Evolutionary conservation across 2,329 filamentous ascomycete species (phyloP), one percentile per base, ranked within the genome.

Genomic region (Tolypocladium endophyticum): DNA sequence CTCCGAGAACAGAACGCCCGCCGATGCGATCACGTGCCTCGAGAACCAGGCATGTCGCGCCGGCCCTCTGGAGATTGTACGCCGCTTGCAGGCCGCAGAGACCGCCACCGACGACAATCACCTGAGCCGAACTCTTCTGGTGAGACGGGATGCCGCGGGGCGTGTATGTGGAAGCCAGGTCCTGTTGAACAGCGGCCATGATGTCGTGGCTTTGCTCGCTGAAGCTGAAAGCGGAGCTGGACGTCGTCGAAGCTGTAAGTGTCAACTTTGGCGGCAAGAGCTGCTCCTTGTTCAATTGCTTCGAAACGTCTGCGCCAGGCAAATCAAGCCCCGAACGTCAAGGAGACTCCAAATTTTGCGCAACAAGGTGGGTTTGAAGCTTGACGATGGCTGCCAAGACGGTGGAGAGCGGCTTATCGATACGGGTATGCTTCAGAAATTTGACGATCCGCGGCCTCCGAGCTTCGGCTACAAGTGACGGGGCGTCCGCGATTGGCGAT

Each of bases 11-110:
- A 47, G 12, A 18, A 28, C 35, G 2, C 3, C 56, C 56, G 20
- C 53, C 50, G 12, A 58, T 38, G 20, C 38, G 8, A 30, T 57
- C 39, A 3, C 61, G 20, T 20, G 58, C 58, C n/a, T 66, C 64
- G 30, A 70, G 60, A 18, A 70, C 63, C 7, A 68, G 57, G 59
- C 65, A 69, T 16, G 63, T 64, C 14, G 64, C 23, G 2, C 68
- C 68, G 30, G 64, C 59, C 47, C 64, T 59, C 50, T 69, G 66
- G 3, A 68, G 57, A 9, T 64, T 58, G 58, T 58, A 56, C 14
- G 68, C 66, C 14, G 67, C 63, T 30, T 67, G 62, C 30, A 70
- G 64, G 41, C 68, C 68, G 54, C 65, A 64, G 50, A 67, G 61
- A 41, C 66, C 61, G 39, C 61, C 67, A 20, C 67, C 67, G 36